These are phyloP conservation scores for Salix viminalis DNA, from an alignment of 345 rosid species.

Conservation along the genomic window DNA sequence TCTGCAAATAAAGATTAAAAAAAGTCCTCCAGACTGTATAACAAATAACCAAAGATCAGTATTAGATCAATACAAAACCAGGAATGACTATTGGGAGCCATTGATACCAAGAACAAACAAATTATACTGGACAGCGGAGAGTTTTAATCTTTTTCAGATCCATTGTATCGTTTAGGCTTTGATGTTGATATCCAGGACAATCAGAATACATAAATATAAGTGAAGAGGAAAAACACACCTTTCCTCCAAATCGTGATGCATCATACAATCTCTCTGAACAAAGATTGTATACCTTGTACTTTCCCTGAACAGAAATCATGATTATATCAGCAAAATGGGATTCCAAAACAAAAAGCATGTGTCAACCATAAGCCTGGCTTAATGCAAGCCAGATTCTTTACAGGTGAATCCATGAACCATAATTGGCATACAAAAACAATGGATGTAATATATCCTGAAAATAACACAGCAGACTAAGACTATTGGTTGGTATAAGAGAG, in stretches of 20 bases:
- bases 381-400: not conserved
- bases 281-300: constrained; percentile 32
- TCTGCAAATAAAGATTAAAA: not conserved
- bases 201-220: not conserved
- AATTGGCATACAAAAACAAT: not conserved
- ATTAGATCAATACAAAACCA: not conserved
- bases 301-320: constrained; percentile 25
- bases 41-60: not conserved
- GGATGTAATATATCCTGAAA: not conserved
- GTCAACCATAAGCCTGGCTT: not conserved
- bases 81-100: not conserved
- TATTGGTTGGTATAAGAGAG: not conserved
- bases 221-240: constrained; percentile 18
- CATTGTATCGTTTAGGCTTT: not conserved
- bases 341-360: not conserved
- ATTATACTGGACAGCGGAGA: not conserved
- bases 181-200: not conserved
- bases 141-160: not conserved
- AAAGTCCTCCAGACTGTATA: not conserved
- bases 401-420: not conserved
- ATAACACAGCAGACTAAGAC: too few relatives aligned
- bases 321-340: constrained; percentile 9
- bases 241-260: constrained; percentile 28
- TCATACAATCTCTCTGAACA: constrained; percentile 31
- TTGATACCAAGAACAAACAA: not conserved